Base-by-base conservation (phyloP, 1,284 basidiomycete species). In the Austroboletus niveus region DNA sequence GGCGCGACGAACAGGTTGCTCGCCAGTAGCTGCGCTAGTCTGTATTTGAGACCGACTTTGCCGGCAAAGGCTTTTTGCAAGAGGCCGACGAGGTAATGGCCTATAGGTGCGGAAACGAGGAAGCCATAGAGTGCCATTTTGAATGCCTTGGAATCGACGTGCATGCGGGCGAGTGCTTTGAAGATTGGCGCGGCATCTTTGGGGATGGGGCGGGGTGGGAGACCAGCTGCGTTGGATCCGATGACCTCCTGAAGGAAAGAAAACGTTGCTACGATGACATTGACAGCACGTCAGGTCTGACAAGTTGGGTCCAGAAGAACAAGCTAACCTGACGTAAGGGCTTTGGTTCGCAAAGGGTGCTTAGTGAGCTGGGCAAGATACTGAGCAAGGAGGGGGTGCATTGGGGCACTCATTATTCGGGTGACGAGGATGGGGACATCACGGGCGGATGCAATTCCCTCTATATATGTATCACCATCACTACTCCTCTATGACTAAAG, bases 71-170 rank as follows among this genome's bases (percentile, higher is more conserved):
- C 78, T 57, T 79, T 85, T 68, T 93, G 90, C 48, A 94, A 72
- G 30, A 77, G 60, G 47, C 84, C 83, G 35, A 89, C 79, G 55
- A 94, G 81, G 66, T 80, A 71, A 64, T 94, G 93, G 42, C 84
- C 79, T 39, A 94, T 68, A 3, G 93, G 92, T 6, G 92, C 92
- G n/a, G 89, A 91, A 48, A 94, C 77, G 57, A 88, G 77, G 72
- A 89, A 85, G 57, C 92, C 93, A 62, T 93, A 94, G 29, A 88
- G 52, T 4, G 83, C 86, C 87, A 94, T 92, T 72, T 93, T 91
- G 58, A 88, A 52, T 8, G 90, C 87, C 58, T 81, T 84, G 45
- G 70, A 46, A 62, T 88, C 76, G 42, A 92, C 66, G 61, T 84
- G 84, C 15, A 76, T 71, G 45, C 72, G 71, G 9, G 81, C 80